A percentile compares a stretch with the other conserved stretches of the same genome.
Evolutionary conservation across 2,329 filamentous ascomycete genomes (phyloP).

Genomic region (Cryphonectria nitschkei): DNA sequence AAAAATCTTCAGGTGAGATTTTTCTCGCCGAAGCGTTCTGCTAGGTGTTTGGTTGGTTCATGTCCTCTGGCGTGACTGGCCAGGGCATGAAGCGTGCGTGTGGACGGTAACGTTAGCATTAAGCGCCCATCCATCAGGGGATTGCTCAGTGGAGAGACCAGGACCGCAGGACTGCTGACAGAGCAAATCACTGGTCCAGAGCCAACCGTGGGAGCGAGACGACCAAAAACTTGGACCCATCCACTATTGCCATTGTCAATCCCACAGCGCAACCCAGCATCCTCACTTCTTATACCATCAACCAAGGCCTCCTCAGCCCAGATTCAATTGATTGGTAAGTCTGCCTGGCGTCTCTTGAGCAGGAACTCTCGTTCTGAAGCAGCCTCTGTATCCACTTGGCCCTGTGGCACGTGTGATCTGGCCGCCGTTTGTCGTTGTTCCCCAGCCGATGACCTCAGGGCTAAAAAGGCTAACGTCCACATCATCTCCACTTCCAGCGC

Average conservation of each 20-base stretch:
- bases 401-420: not conserved
- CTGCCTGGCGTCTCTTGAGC: not conserved
- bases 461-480: conserved; percentile 20
- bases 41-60: not conserved
- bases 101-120: not conserved
- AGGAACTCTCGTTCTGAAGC: not conserved
- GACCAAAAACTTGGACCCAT: not conserved
- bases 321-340: conserved; percentile 24
- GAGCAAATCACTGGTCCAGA: not conserved
- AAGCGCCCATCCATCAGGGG: not conserved
- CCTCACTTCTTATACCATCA: conserved; percentile 23
- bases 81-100: not conserved
- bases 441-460: conserved; percentile 26
- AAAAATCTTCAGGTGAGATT: not conserved
- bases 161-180: conserved; percentile 1
- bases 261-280: conserved; percentile 23
- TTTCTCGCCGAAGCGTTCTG: not conserved
- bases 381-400: conserved; percentile 1
- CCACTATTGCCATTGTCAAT: conserved; percentile 7
- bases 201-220: not conserved
- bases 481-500: conserved; percentile 28
- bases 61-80: not conserved
- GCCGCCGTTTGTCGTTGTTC: conserved; percentile 14
- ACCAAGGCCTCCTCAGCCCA: conserved; percentile 18
- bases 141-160: not conserved